phyloP scores from a whole-genome alignment of 257 asterid genomes.

The Catharanthus roseus region DNA sequence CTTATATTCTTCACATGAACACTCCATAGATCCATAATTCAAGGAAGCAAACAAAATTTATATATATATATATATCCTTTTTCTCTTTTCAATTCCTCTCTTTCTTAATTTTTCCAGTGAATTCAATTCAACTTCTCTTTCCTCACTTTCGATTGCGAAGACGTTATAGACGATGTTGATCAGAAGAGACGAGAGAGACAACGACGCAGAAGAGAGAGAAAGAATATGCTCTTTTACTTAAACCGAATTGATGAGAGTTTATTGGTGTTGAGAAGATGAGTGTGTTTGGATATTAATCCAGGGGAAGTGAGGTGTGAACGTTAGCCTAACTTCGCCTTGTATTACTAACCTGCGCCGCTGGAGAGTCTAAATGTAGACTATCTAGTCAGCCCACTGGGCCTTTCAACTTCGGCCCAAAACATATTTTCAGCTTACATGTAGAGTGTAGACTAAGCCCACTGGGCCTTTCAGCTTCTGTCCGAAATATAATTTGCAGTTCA shows the following conservation, averaged over 20 bases:
- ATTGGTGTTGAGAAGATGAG: neutral
- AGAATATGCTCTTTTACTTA: slow-evolving; percentile 11
- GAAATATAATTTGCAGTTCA: no score
- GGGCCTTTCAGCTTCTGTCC: no score
- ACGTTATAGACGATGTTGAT: slow-evolving; percentile 1
- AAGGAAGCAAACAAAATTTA: slow-evolving; percentile 3
- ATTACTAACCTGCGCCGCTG: neutral
- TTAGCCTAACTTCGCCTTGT: neutral
- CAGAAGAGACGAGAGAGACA: neutral
- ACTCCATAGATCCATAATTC: slow-evolving; percentile 26
- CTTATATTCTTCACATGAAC: slow-evolving; percentile 17
- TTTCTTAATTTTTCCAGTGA: neutral
- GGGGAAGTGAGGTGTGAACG: neutral
- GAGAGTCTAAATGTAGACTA: no score
- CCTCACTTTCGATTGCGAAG: no score
- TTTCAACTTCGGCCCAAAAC: no score
- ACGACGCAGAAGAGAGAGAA: slow-evolving; percentile 1
- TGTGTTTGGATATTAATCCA: neutral
- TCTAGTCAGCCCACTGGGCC: no score
- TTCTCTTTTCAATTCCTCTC: neutral
- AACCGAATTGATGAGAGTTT: slow-evolving; percentile 2
- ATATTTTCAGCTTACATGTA: no score
- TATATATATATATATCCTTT: no score
- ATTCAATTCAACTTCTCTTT: no score
- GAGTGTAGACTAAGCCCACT: no score